Base-by-base conservation (phyloP, 192 early-diverging fungal genomes). In the Coemansia aciculifera region DNA sequence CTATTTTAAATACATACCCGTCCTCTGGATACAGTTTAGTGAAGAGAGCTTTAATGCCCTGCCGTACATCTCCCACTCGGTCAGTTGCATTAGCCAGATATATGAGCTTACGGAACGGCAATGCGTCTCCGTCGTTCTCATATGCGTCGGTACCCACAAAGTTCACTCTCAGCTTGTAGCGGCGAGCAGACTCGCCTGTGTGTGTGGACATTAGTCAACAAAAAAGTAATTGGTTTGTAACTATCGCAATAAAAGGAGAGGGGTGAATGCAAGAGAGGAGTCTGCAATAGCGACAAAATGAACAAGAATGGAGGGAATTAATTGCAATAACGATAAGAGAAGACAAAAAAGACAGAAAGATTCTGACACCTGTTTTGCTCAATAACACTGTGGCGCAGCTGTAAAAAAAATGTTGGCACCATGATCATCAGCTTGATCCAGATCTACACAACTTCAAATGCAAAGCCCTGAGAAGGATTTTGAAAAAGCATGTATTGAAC, bases 151-250 rank as follows among this genome's bases (percentile, higher is more conserved):
- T 29, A 42, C 79, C 74, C 36, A 81, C 79, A 73, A 81, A 77
- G 63, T 64, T 76, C 48, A 81, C 79, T 5, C 79, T 74, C 51
- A 81, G 74, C 71, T 81, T 81, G 66, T 59, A 77, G 46, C 79
- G 74, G 48, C 56, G 39, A 8, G 27, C 31, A 37, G 61, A 23
- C 23, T 44, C 62, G 51, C 36, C 43, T 0, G 44, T 38, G 7
- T 17, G 62, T n/a, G 44, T 13, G 12, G 62, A 12, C 72, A 68
- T 74, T 44, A 6, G 42, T 31, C 19, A 31, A 39, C 49, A 37
- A 66, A 40, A 27, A 10, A 39, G 31, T 40, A 29, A 66, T 43
- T 10, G 12, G 44, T 34, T 27, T n/a, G 15, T 10, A 37, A 23
- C 24, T 34, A 49, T 24, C 6, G 3, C 17, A 23, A 37, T 3